These are phyloP conservation scores for Sistotremastrum suecicum DNA, from an alignment of 768 basidiomycete species.

Conservation along the genomic window DNA sequence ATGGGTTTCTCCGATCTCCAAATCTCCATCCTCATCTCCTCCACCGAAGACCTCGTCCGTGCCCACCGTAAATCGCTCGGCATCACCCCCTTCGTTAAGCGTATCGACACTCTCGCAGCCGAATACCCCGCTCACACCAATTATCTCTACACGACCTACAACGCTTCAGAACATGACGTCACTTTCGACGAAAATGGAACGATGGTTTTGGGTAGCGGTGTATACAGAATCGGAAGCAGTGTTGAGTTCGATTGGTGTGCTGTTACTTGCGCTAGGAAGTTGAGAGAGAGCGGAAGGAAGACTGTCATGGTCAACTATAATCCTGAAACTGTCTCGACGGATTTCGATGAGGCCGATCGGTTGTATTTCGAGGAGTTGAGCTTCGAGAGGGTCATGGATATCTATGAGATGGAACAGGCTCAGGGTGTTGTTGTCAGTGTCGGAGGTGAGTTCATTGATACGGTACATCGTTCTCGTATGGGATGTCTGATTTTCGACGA, in stretches of 20 bases:
- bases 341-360: slow-evolving; percentile 98
- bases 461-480: neutral
- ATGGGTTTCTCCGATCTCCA: slow-evolving; percentile 94
- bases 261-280: slow-evolving; percentile 91
- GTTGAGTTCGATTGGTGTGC: slow-evolving; percentile 99
- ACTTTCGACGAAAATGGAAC: slow-evolving; percentile 93
- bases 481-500: slow-evolving; percentile 1
- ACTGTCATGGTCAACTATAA: slow-evolving; percentile 99
- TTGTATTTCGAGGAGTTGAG: slow-evolving; percentile 98
- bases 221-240: slow-evolving; percentile 95
- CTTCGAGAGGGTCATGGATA: slow-evolving; percentile 98
- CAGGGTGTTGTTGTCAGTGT: slow-evolving; percentile 94
- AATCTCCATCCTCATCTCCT: slow-evolving; percentile 67
- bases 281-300: slow-evolving; percentile 83
- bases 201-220: slow-evolving; percentile 98
- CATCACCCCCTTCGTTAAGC: slow-evolving; percentile 95
- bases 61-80: slow-evolving; percentile 73
- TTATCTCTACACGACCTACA: slow-evolving; percentile 99
- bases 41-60: slow-evolving; percentile 68
- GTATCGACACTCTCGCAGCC: slow-evolving; percentile 96
- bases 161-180: slow-evolving; percentile 90
- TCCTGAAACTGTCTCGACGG: slow-evolving; percentile 97
- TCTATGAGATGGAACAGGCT: slow-evolving; percentile 90
- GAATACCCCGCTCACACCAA: slow-evolving; percentile 98
- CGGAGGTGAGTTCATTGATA: slow-evolving; percentile 48